A percentile compares a stretch with the other conserved stretches of the same genome.
phyloP scores from a whole-genome alignment of 768 basidiomycete species.

The Cyclocybe cylindracea region DNA sequence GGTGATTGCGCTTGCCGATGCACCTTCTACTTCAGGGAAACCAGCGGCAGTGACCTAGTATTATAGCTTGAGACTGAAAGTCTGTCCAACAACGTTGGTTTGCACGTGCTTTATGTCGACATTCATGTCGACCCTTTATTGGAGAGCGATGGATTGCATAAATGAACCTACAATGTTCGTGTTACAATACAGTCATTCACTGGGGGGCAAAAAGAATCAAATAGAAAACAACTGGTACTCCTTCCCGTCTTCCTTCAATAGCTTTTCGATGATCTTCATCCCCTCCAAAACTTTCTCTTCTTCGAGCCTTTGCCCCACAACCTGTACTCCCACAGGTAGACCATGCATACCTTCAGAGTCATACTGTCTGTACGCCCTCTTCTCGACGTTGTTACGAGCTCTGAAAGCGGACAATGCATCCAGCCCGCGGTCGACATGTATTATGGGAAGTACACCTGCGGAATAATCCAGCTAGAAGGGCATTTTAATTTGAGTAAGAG shows the following conservation, averaged over 20 bases:
- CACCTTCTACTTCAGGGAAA: too few relatives aligned
- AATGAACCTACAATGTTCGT: too few relatives aligned
- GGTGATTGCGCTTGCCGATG: too few relatives aligned
- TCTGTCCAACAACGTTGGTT: too few relatives aligned
- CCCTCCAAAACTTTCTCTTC: slow-evolving; percentile 66
- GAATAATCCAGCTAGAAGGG: slow-evolving; percentile 32
- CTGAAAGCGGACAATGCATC: slow-evolving; percentile 42
- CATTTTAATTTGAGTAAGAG: background rate
- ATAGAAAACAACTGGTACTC: slow-evolving; percentile 13
- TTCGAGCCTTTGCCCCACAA: slow-evolving; percentile 58
- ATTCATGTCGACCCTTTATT: too few relatives aligned
- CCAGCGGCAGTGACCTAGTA: too few relatives aligned
- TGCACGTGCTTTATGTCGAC: too few relatives aligned
- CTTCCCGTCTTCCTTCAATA: slow-evolving; percentile 27
- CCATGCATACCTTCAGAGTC: slow-evolving; percentile 55
- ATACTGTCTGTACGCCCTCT: slow-evolving; percentile 50
- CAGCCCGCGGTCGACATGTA: slow-evolving; percentile 43
- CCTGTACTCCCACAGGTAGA: slow-evolving; percentile 61
- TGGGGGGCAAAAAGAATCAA: background rate
- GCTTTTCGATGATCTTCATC: slow-evolving; percentile 51
- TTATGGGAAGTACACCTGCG: slow-evolving; percentile 62
- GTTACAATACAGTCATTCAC: too few relatives aligned
- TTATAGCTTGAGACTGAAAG: too few relatives aligned
- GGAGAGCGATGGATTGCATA: too few relatives aligned
- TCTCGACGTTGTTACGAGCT: slow-evolving; percentile 44